Evolutionary conservation across 2,329 filamentous ascomycete genomes (phyloP), one percentile per base, ranked within the genome.

Genomic region (Talaromyces sp.): DNA sequence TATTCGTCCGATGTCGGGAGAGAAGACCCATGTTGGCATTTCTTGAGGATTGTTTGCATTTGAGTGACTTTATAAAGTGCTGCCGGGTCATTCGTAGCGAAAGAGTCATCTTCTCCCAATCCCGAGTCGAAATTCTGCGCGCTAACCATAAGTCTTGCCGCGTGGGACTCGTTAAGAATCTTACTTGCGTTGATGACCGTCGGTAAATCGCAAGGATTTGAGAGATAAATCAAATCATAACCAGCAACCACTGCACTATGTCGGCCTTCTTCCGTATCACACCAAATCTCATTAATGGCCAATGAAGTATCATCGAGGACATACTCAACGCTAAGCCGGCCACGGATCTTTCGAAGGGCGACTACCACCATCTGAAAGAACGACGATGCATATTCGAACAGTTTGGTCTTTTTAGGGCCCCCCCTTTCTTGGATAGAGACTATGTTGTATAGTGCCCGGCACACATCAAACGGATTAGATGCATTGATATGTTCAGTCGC

Each of bases 331-430:
- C 16, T 48, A 7, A 64, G 60, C 4, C 63, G 63, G 16, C 48
- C 60, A 16, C 63, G 60, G 21, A 62, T 56, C 21, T 44, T 62
- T 11, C 63, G 63, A 35, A 64, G 56, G 21, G 59, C 63, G 8
- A 60, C 46, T 14, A 62, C 63, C 6, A 62, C 56, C 60, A 60
- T 62, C 33, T 62, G 63, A 33, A 64, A 64, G 37, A 64, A 64
- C 16, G 31, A 52, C 7, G 59, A 56, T 1, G 58, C 60, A 48
- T 64, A 59, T 33, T 64, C 63, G 18, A 62, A 64, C 31, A 64
- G 33, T 4, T 60, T 64, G 11, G 46, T 64, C 12, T 62, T 62
- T 31, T 35, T 56, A 2, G 59, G 63, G 4, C 59, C 63, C 18
- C 63, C 63, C 40, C 61, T 59, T 40, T 64, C 63, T 58, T 62